These are phyloP conservation scores for Malus hybrid DNA, from an alignment of 331 rosid genomes.

Conservation along the genomic window DNA sequence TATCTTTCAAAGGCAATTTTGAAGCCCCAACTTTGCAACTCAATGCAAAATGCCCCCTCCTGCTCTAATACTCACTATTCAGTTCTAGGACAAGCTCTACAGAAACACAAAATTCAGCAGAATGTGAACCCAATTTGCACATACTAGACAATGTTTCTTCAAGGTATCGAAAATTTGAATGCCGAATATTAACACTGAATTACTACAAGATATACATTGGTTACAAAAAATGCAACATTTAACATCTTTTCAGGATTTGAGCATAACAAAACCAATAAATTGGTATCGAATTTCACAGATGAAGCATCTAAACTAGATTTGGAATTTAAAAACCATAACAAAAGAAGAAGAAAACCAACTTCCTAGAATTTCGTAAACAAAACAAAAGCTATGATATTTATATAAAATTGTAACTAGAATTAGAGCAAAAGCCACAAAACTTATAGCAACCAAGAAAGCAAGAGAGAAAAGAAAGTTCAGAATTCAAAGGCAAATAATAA, in stretches of 20 bases:
- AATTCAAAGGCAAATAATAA: constrained; percentile 23
- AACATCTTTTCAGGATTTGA: neutral
- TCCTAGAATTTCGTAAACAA: constrained; percentile 1
- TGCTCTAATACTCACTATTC: constrained; percentile 23
- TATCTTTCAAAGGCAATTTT: constrained; percentile 15
- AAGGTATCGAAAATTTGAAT: constrained; percentile 6
- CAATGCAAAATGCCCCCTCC: constrained; percentile 14
- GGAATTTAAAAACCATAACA: constrained; percentile 10
- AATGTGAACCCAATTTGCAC: constrained; percentile 15
- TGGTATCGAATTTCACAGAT: constrained; percentile 14
- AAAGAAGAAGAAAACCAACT: neutral
- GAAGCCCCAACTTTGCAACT: constrained; percentile 6
- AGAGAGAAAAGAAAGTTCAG: constrained; percentile 24
- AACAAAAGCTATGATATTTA: neutral
- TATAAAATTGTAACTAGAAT: constrained; percentile 1
- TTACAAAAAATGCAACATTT: neutral
- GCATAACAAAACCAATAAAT: neutral
- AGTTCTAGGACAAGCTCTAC: constrained; percentile 20
- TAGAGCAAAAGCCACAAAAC: neutral
- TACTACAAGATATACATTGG: neutral
- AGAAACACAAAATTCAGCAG: constrained; percentile 15
- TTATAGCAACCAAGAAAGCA: constrained; percentile 20
- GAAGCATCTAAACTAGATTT: constrained; percentile 13
- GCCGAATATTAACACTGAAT: neutral
- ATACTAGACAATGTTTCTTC: constrained; percentile 5